Conservation (phyloP, 1,139 yeast species). For the Hansenula anomala region DNA sequence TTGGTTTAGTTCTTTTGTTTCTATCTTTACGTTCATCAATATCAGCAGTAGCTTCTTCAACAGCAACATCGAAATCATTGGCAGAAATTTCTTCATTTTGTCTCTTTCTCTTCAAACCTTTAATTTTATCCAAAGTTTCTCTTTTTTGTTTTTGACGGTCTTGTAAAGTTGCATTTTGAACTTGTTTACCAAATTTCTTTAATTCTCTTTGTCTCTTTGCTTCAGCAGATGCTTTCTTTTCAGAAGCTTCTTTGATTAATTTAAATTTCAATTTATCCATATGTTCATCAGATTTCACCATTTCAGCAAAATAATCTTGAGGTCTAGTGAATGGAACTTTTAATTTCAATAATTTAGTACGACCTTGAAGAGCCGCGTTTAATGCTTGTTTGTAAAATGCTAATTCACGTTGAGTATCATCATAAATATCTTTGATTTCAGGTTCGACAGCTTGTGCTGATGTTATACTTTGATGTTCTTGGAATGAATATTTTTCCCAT, state of each 20-base stretch:
- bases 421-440: slow-evolving; percentile 82
- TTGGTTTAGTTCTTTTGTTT: slow-evolving; percentile 44
- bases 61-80: slow-evolving; percentile 63
- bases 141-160: slow-evolving; percentile 93
- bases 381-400: slow-evolving; percentile 91
- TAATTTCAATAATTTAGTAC: slow-evolving; percentile 55
- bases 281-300: slow-evolving; percentile 97
- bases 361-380: slow-evolving; percentile 74
- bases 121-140: slow-evolving; percentile 86
- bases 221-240: slow-evolving; percentile 88
- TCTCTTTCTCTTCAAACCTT: slow-evolving; percentile 83
- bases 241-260: slow-evolving; percentile 79
- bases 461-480: slow-evolving; percentile 76
- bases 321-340: slow-evolving; percentile 92
- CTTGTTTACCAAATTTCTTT: slow-evolving; percentile 97
- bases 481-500: slow-evolving; percentile 69
- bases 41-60: slow-evolving; percentile 65
- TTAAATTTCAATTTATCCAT: slow-evolving; percentile 90
- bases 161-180: slow-evolving; percentile 88
- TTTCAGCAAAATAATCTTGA: slow-evolving; percentile 93
- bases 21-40: slow-evolving; percentile 29
- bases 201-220: slow-evolving; percentile 92
- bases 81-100: slow-evolving; percentile 65
- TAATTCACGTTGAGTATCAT: slow-evolving; percentile 85
- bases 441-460: slow-evolving; percentile 56